These are phyloP conservation scores for Pelargonium fulgidum DNA, from an alignment of 441 rosid species.

Conservation along the genomic window DNA sequence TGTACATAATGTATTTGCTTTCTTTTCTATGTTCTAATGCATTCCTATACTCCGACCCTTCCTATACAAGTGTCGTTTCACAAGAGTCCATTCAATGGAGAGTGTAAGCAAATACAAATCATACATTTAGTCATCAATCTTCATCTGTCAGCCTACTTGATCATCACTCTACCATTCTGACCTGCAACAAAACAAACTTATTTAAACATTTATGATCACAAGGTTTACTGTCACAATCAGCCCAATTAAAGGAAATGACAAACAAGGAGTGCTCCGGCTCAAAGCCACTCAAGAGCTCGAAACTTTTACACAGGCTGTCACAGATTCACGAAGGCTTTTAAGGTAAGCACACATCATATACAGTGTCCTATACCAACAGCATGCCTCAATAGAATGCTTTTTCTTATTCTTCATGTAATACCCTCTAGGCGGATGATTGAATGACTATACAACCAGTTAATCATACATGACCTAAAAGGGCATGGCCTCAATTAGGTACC, in stretches of 20 bases:
- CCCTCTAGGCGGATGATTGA: background rate
- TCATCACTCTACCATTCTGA: background rate
- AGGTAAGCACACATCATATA: background rate
- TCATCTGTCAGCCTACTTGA: slow-evolving; percentile 6
- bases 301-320: background rate
- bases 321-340: background rate
- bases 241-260: background rate
- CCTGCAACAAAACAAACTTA: background rate
- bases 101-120: background rate
- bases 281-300: background rate
- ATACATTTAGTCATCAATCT: background rate
- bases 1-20: background rate
- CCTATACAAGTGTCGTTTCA: background rate
- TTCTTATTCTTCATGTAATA: background rate
- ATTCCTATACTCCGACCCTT: background rate
- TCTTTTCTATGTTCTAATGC: background rate
- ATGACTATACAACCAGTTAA: background rate
- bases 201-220: background rate
- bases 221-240: background rate
- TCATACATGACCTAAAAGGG: background rate
- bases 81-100: background rate
- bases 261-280: background rate
- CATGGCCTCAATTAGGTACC: background rate
- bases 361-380: background rate
- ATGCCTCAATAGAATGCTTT: background rate